Base-by-base conservation (phyloP, 1,284 basidiomycete genomes). In the Cryptococcus hybrid region DNA sequence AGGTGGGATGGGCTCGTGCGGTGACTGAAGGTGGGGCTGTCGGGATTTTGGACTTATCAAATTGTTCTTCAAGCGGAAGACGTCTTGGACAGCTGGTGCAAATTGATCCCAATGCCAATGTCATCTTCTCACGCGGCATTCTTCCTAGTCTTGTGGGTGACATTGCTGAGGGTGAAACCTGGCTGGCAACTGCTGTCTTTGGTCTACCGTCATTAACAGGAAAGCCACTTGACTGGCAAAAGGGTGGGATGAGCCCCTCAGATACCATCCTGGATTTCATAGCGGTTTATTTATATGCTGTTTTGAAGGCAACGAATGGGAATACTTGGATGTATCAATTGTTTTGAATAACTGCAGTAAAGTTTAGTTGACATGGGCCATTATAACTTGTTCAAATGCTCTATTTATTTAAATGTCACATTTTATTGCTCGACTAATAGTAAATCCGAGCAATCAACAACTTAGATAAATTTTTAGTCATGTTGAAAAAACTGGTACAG, bases 181-280 rank as follows among this genome's bases (percentile, higher is more conserved):
- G 86, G 86, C 69, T 88, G 37, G 82, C 84, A n/a, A 86, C 86
- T 2, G 87, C 81, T 2, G 83, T 90, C 5, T 88, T 89, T 71
- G 87, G 83, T 0, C 64, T 85, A 37, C 86, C 87, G 2, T 11
- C 24, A 3, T 44, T 42, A 5, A 12, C 40, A 42, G 34, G 24
- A 34, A 30, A 13, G 30, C 47, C 7, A 47, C 3, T 13, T 30
- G 13, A 47, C 24, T 30, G 47, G 18, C 12, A 47, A 30, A 36
- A 8, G 47, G 12, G 7, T 47, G 47, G 47, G 7, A 47, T 0
- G 30, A 35, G 3, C 5, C 34, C 47, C 47, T 34, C 13, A 47
- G 9, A 34, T 35, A 42, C 40, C 40, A 12, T 11, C 40, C 15
- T 42, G 40, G 15, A 42, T 15, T 42, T 11, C 15, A 42, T 42